Evolutionary conservation across 2,329 filamentous ascomycete species (phyloP).

Genomic region (Claviceps digitariae): DNA sequence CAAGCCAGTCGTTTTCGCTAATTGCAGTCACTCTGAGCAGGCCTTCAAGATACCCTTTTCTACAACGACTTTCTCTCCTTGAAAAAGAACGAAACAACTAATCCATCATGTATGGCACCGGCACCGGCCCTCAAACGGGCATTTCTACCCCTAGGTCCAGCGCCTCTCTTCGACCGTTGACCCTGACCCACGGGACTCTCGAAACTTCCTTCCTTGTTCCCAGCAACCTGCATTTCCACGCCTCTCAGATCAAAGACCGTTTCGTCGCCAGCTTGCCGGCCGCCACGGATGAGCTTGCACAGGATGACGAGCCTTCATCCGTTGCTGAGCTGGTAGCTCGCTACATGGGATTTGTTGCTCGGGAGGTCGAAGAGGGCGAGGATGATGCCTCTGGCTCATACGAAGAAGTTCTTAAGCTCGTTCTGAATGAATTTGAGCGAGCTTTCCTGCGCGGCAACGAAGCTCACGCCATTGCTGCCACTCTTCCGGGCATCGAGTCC

Average conservation of each 20-base stretch:
- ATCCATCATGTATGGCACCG: constrained; percentile 69
- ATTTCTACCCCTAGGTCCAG: constrained; percentile 93
- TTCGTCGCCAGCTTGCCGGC: constrained; percentile 76
- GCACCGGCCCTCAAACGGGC: constrained; percentile 79
- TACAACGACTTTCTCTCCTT: background rate
- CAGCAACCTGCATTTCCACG: constrained; percentile 90
- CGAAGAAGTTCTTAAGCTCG: constrained; percentile 80
- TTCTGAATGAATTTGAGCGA: constrained; percentile 92
- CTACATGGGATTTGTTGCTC: constrained; percentile 82
- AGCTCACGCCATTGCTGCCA: constrained; percentile 77
- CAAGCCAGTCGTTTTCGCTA: background rate
- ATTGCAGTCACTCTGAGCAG: constrained; percentile 5
- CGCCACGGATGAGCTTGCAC: constrained; percentile 91
- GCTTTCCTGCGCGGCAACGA: constrained; percentile 92
- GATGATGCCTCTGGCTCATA: constrained; percentile 81
- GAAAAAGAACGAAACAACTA: background rate
- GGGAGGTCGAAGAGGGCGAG: constrained; percentile 83
- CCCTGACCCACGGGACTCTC: constrained; percentile 83
- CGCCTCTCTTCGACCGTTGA: constrained; percentile 81
- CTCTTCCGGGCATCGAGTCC: constrained; percentile 74
- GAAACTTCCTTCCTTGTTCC: constrained; percentile 94
- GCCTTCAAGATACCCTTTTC: constrained; percentile 29
- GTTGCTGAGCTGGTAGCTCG: constrained; percentile 81
- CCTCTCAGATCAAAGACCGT: constrained; percentile 81
- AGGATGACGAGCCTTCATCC: constrained; percentile 98